Conservation (phyloP, 2,329 filamentous ascomycete species). For the Truncatella angustata region DNA sequence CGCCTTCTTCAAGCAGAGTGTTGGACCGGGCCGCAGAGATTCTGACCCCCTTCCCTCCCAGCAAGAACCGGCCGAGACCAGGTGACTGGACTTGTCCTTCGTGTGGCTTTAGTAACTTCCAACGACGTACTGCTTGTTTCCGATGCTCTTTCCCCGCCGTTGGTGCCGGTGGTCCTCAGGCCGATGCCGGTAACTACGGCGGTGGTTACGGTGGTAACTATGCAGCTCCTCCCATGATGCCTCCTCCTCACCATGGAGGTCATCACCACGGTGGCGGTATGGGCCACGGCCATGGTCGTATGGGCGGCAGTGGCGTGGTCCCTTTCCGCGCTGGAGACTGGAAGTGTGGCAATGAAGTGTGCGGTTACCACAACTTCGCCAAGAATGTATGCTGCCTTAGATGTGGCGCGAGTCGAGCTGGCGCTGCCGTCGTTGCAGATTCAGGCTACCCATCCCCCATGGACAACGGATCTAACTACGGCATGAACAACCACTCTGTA, state of each 20-base stretch:
- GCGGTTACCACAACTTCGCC: conserved; percentile 98
- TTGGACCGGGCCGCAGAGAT: conserved; percentile 95
- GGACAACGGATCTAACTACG: conserved; percentile 79
- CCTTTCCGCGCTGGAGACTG: conserved; percentile 98
- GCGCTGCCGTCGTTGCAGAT: conserved; percentile 90
- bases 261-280: conserved; percentile 44
- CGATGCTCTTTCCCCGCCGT: conserved; percentile 98
- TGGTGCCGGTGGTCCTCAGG: conserved; percentile 64
- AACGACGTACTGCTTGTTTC: conserved; percentile 97
- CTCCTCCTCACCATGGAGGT: conserved; percentile 72
- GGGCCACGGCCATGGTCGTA: conserved; percentile 63
- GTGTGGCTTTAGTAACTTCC: conserved; percentile 99
- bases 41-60: conserved; percentile 93
- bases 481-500: conserved; percentile 87
- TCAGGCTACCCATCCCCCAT: conserved; percentile 88
- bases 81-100: conserved; percentile 99
- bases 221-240: conserved; percentile 76
- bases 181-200: conserved; percentile 64
- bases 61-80: conserved; percentile 95
- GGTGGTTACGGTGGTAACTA: conserved; percentile 51
- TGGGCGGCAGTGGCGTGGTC: conserved; percentile 81
- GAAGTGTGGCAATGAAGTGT: conserved; percentile 97
- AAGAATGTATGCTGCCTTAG: conserved; percentile 98
- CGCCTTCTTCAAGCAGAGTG: conserved; percentile 93
- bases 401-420: conserved; percentile 91